Evolutionary conservation across 2,329 filamentous ascomycete species (phyloP), one percentile per base, ranked within the genome.

Genomic region (Aspergillus sp.): DNA sequence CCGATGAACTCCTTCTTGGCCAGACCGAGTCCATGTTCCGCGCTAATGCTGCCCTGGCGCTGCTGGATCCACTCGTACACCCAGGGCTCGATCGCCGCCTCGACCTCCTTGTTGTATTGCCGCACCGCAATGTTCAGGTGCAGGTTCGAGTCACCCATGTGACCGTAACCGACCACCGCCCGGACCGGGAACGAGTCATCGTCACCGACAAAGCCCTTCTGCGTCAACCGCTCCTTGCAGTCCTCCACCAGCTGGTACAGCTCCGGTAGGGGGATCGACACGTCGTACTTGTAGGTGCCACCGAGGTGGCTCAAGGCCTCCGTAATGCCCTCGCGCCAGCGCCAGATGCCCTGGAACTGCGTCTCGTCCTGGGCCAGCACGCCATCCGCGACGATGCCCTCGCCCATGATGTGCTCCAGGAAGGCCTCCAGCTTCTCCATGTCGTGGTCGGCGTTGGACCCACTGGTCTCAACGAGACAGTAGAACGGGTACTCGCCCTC

Each of bases 251-350:
- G 79, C 61, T 83, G 79, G 75, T 99, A 99, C 65, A 99, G 84
- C 60, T 96, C 87, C 11, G 82, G 74, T 24, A 99, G 81, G 1
- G 94, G 94, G 60, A 99, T 96, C 6, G 94, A 97, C 30, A 99
- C 81, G 67, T 99, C 94, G 71, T 99, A 99, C 76, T 99, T 99
- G 82, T 99, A 99, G 8, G 94, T 92, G 42, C 92, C 94, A 53
- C 94, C 95, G 74, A 88, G 90, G 71, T 96, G 91, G 56, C 89
- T 89, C 22, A 95, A 79, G 43, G 87, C 86, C 76, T 99, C 94
- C 0, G 92, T 87, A 61, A 99, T 90, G 61, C 91, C 90, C 77
- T 99, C 94, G 58, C 94, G 85, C 85, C 92, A 97, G 53, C 83
- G 81, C 94, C 94, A 99, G 47, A 99, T 81, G 3, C 87, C 80